A percentile compares a stretch with the other conserved stretches of the same genome.
phyloP scores from a whole-genome alignment of 2,329 filamentous ascomycete species.

The Gliomastix tumulicola region DNA sequence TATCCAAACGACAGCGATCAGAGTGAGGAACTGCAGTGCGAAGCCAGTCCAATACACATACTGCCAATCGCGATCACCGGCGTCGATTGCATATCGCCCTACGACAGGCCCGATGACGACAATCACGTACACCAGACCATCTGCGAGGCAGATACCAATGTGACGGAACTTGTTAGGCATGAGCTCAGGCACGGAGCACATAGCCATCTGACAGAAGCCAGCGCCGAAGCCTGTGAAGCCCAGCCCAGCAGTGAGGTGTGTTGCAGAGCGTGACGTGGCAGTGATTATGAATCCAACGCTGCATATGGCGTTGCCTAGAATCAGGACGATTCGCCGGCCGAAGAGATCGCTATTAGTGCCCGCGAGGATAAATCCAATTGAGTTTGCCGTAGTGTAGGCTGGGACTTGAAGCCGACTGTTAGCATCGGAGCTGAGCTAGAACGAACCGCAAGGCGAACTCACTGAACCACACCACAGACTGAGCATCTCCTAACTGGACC shows the following conservation, averaged over 20 bases:
- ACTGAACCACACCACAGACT: slow-evolving; percentile 20
- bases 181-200: slow-evolving; percentile 36
- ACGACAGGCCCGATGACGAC: slow-evolving; percentile 37
- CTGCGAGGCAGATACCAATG: slow-evolving; percentile 28
- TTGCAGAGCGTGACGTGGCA: slow-evolving; percentile 19
- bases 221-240: slow-evolving; percentile 30
- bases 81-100: slow-evolving; percentile 28
- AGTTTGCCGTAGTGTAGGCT: slow-evolving; percentile 28
- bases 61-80: slow-evolving; percentile 24
- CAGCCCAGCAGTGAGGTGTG: slow-evolving; percentile 25
- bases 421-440: too few relatives aligned
- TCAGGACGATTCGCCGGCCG: slow-evolving; percentile 23
- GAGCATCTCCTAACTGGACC: slow-evolving; percentile 19
- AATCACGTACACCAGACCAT: slow-evolving; percentile 30
- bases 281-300: slow-evolving; percentile 25
- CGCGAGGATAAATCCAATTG: slow-evolving; percentile 29
- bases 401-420: too few relatives aligned
- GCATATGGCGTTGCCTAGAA: slow-evolving; percentile 17
- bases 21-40: slow-evolving; percentile 32
- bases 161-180: slow-evolving; percentile 41
- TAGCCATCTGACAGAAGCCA: slow-evolving; percentile 33
- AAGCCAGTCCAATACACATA: slow-evolving; percentile 36
- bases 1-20: slow-evolving; percentile 28
- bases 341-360: slow-evolving; percentile 37
- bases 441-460: too few relatives aligned